Evolutionary conservation across 108 stramenopile species (phyloP).

Genomic region (Cyclotella atomus): DNA sequence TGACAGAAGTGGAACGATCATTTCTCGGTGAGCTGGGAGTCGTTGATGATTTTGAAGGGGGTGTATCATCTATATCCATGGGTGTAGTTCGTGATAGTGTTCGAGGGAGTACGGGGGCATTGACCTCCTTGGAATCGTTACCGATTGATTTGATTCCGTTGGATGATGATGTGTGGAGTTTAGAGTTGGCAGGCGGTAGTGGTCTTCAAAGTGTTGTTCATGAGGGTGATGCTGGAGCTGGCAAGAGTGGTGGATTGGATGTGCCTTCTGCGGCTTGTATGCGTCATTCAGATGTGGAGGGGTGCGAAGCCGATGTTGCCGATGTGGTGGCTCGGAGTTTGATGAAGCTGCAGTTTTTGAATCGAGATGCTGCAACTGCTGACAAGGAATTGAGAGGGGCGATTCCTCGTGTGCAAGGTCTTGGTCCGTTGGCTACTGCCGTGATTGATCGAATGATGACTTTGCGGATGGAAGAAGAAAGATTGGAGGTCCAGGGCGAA

Average conservation of each 20-base stretch:
- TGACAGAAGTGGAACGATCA: conserved; percentile 42
- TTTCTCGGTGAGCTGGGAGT: conserved; percentile 38
- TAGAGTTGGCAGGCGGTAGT: conserved; percentile 40
- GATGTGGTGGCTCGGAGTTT: conserved; percentile 70
- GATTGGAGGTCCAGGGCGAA: conserved; percentile 29
- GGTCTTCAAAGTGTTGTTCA: not conserved
- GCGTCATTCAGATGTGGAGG: conserved; percentile 59
- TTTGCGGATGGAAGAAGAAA: conserved; percentile 70
- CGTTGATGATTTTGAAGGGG: conserved; percentile 19
- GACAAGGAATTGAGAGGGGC: conserved; percentile 53
- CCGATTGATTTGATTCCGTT: conserved; percentile 52
- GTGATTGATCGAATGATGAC: conserved; percentile 71
- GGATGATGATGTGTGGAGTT: conserved; percentile 51
- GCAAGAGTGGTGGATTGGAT: not conserved
- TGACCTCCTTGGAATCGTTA: conserved; percentile 35
- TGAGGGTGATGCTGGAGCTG: conserved; percentile 12
- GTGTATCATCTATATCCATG: not conserved
- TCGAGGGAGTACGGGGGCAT: not conserved
- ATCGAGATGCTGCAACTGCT: conserved; percentile 11
- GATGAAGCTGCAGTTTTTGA: conserved; percentile 71
- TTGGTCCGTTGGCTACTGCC: conserved; percentile 75
- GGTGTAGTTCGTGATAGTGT: not conserved
- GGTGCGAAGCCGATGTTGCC: conserved; percentile 64
- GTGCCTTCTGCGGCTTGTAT: conserved; percentile 27
- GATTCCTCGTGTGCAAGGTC: conserved; percentile 74